A percentile compares a stretch with the other conserved stretches of the same genome.
phyloP scores from a whole-genome alignment of 2,329 filamentous ascomycete genomes.

The Aphanocladium album region DNA sequence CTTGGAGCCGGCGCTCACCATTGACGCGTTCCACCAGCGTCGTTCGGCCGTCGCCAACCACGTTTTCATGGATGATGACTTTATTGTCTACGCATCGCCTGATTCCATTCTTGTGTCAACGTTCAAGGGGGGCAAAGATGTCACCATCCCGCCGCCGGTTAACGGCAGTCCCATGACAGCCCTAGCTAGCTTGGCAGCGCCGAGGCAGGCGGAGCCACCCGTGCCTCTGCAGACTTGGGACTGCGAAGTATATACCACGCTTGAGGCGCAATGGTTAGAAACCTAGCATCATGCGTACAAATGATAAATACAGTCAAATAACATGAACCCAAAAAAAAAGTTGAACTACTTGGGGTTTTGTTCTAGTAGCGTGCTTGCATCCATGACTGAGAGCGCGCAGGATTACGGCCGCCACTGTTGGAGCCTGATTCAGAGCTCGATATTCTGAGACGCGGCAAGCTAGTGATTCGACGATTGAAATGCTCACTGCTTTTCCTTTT shows the following conservation, averaged over 20 bases:
- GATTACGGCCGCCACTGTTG: neutral
- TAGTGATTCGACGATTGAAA: neutral
- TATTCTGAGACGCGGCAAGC: neutral
- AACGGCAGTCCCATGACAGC: neutral
- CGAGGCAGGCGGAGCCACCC: neutral
- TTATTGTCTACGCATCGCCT: constrained; percentile 6
- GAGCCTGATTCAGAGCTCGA: neutral
- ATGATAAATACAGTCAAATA: neutral
- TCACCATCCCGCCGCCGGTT: neutral
- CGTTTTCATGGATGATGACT: constrained; percentile 13
- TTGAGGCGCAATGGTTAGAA: neutral
- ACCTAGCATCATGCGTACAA: neutral
- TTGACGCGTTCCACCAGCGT: constrained; percentile 9
- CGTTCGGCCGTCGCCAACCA: neutral
- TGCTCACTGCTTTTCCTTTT: neutral
- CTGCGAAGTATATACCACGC: constrained; percentile 5
- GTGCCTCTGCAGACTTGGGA: constrained; percentile 1
- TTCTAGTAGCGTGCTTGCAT: neutral
- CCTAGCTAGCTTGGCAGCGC: neutral
- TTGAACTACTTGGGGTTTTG: neutral
- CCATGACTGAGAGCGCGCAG: neutral
- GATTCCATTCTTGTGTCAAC: constrained; percentile 5
- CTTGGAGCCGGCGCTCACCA: constrained; percentile 10
- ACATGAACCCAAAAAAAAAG: neutral
- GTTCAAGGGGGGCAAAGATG: neutral